A percentile compares a stretch with the other conserved stretches of the same genome.
Conservation (phyloP, 2,329 filamentous ascomycete species). For the Colletotrichum sp. region DNA sequence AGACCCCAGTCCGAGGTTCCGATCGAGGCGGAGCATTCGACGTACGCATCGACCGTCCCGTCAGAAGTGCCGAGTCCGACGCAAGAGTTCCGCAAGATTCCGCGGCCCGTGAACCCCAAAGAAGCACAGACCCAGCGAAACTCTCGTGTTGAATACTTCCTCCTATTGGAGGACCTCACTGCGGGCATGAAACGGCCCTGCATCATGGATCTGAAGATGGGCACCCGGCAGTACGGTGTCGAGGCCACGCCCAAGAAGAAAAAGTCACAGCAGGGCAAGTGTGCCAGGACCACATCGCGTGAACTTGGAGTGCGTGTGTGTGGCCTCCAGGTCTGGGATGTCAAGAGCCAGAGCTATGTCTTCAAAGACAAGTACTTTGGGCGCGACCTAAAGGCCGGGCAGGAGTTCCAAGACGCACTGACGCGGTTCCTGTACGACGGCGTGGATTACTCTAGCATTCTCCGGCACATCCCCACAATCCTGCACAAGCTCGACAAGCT, state of each 20-base stretch:
- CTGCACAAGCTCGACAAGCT: conserved; percentile 83
- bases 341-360: conserved; percentile 80
- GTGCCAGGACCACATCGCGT: conserved; percentile 87
- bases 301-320: conserved; percentile 93
- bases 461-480: conserved; percentile 86
- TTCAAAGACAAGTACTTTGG: conserved; percentile 99
- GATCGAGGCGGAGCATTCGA: not conserved
- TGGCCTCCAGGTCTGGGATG: conserved; percentile 96
- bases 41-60: conserved; percentile 23
- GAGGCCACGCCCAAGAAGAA: conserved; percentile 93
- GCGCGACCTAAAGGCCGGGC: conserved; percentile 82
- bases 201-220: conserved; percentile 98
- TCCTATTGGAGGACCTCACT: conserved; percentile 92
- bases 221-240: conserved; percentile 93
- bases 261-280: conserved; percentile 91
- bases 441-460: conserved; percentile 77
- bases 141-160: conserved; percentile 85
- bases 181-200: conserved; percentile 96
- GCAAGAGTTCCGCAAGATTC: conserved; percentile 47
- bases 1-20: not conserved
- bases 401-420: conserved; percentile 87
- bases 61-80: conserved; percentile 43
- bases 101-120: conserved; percentile 75
- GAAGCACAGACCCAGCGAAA: conserved; percentile 70
- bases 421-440: conserved; percentile 93